These are phyloP conservation scores for Pichia sp. DNA, from an alignment of 1,139 yeast species.

Conservation along the genomic window DNA sequence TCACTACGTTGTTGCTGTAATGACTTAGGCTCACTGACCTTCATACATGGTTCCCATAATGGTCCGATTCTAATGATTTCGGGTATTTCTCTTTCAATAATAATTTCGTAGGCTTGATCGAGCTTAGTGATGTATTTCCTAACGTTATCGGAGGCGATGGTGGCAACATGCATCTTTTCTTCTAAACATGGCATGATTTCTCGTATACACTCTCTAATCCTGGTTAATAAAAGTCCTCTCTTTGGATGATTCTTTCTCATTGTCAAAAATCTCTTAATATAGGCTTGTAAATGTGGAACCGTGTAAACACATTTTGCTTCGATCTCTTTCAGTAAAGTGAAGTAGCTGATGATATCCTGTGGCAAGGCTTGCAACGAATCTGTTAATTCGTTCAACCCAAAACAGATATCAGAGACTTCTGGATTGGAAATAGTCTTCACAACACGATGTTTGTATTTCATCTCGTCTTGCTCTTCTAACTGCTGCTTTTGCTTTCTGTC, in stretches of 20 bases:
- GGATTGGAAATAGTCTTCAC: slow-evolving; percentile 9
- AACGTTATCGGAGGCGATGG: slow-evolving; percentile 81
- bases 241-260: slow-evolving; percentile 40
- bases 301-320: slow-evolving; percentile 89
- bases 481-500: slow-evolving; percentile 31
- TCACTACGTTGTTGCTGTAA: slow-evolving; percentile 76
- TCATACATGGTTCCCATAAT: slow-evolving; percentile 87
- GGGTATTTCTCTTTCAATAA: slow-evolving; percentile 75
- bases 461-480: slow-evolving; percentile 19
- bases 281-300: slow-evolving; percentile 62
- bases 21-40: slow-evolving; percentile 51
- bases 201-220: slow-evolving; percentile 43
- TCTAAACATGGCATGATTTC: slow-evolving; percentile 92
- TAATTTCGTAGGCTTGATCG: slow-evolving; percentile 75
- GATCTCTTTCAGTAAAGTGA: slow-evolving; percentile 86
- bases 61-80: slow-evolving; percentile 66
- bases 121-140: slow-evolving; percentile 68
- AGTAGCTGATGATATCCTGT: slow-evolving; percentile 74
- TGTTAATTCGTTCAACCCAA: slow-evolving; percentile 88
- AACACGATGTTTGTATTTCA: background rate
- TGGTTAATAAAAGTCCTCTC: slow-evolving; percentile 33
- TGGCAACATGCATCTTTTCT: slow-evolving; percentile 97
- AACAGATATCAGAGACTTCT: slow-evolving; percentile 46
- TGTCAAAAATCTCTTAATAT: slow-evolving; percentile 56
- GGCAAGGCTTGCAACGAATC: slow-evolving; percentile 95